Percentiles rank a stretch among this genome's conserved stretches.
Conservation (phyloP, 2,329 filamentous ascomycete genomes). For the Diaporthe sp. region DNA sequence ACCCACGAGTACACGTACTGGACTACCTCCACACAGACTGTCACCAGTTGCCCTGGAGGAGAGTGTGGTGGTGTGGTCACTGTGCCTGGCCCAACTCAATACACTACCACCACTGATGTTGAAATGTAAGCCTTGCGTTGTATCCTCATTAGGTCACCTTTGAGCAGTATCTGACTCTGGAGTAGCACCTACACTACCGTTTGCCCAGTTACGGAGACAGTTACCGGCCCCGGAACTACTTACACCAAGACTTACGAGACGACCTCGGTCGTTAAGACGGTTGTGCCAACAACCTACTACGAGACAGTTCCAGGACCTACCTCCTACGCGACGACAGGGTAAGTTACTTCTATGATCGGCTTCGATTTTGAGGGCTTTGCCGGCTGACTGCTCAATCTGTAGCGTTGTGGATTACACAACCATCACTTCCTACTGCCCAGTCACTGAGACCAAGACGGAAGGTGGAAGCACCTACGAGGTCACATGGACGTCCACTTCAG, state of each 20-base stretch:
- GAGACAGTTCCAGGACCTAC: conserved; percentile 51
- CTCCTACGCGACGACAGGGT: conserved; percentile 50
- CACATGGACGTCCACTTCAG: conserved; percentile 55
- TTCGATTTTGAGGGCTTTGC: background rate
- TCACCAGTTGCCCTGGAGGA: conserved; percentile 52
- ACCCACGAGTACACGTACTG: conserved; percentile 57
- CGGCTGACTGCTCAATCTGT: background rate
- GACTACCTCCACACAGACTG: conserved; percentile 58
- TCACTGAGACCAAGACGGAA: conserved; percentile 59
- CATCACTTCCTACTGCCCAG: conserved; percentile 57
- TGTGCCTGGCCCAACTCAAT: conserved; percentile 50
- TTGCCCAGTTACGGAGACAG: conserved; percentile 51
- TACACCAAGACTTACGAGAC: conserved; percentile 57
- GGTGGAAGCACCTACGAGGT: conserved; percentile 55
- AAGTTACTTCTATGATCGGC: background rate
- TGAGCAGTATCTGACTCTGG: conserved; percentile 38
- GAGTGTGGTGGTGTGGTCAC: conserved; percentile 53
- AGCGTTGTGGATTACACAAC: conserved; percentile 55
- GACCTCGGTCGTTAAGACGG: conserved; percentile 53
- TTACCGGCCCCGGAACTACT: conserved; percentile 52
- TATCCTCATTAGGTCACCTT: background rate
- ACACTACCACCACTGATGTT: conserved; percentile 49
- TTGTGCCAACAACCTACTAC: conserved; percentile 48
- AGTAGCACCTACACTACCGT: conserved; percentile 53
- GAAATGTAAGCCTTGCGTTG: conserved; percentile 37